These are phyloP conservation scores for Eleusine indica DNA, from an alignment of 176 grass and related monocot species.

Conservation along the genomic window DNA sequence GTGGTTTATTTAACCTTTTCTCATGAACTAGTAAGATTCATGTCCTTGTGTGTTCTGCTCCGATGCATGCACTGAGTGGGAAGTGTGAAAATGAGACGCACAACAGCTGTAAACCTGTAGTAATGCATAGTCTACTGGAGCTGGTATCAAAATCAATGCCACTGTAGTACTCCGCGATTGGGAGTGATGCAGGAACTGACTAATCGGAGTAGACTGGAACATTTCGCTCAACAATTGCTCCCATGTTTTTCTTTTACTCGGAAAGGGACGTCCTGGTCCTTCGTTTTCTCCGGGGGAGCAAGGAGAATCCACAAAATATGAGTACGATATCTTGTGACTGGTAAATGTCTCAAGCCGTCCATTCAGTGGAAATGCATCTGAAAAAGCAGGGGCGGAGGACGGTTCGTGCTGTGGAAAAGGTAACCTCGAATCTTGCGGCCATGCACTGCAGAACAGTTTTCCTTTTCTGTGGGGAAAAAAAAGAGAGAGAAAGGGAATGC, in stretches of 20 bases:
- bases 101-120: slow-evolving; percentile 1
- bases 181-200: slow-evolving; percentile 9
- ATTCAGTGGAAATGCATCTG: background rate
- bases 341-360: background rate
- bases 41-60: background rate
- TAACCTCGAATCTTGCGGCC: background rate
- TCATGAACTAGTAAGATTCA: background rate
- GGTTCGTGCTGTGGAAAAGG: background rate
- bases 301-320: background rate
- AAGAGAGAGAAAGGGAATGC: no score
- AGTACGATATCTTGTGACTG: background rate
- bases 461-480: no score
- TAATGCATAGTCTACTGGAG: background rate
- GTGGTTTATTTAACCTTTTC: background rate
- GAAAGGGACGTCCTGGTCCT: background rate
- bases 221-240: background rate
- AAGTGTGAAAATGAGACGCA: background rate
- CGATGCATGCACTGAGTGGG: slow-evolving; percentile 11
- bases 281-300: background rate
- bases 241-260: background rate
- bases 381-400: background rate
- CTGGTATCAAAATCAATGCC: background rate
- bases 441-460: background rate
- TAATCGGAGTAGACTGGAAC: background rate
- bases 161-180: background rate